phyloP scores from a whole-genome alignment of 805 yeast species.

The Grigorovia humatica region DNA sequence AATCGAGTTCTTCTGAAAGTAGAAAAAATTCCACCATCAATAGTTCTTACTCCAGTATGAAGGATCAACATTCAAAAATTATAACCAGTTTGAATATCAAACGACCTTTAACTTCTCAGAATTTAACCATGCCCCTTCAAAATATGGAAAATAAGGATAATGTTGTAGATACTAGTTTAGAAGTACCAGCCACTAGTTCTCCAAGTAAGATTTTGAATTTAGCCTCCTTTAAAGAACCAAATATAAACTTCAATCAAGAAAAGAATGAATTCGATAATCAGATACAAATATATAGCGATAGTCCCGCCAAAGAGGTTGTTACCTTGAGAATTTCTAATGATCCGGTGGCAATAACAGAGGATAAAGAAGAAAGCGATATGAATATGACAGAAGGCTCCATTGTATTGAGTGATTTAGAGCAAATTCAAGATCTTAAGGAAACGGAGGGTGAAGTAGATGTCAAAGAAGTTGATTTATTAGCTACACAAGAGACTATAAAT shows the following conservation, averaged over 20 bases:
- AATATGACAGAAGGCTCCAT: background rate
- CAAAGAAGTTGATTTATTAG: background rate
- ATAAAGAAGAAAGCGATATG: background rate
- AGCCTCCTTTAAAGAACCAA: background rate
- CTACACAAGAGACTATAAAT: background rate
- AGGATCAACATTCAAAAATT: background rate
- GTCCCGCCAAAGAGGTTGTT: background rate
- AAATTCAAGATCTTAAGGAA: slow-evolving; percentile 6
- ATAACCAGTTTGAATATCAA: background rate
- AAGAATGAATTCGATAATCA: background rate
- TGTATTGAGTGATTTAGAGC: slow-evolving; percentile 2
- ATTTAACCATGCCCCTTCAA: background rate
- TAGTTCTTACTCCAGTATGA: background rate
- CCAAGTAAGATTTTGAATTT: slow-evolving; percentile 6
- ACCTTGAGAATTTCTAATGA: background rate
- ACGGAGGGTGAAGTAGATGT: slow-evolving; percentile 10
- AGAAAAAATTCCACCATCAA: background rate
- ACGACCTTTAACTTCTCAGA: background rate
- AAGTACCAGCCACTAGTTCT: slow-evolving; percentile 17
- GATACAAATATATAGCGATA: background rate
- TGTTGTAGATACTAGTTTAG: background rate
- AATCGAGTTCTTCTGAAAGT: background rate
- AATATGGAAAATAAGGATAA: background rate
- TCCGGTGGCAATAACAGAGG: background rate
- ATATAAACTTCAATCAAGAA: background rate